Conservation (phyloP, 106 monocot genomes). For the Apostasia ramifera region DNA sequence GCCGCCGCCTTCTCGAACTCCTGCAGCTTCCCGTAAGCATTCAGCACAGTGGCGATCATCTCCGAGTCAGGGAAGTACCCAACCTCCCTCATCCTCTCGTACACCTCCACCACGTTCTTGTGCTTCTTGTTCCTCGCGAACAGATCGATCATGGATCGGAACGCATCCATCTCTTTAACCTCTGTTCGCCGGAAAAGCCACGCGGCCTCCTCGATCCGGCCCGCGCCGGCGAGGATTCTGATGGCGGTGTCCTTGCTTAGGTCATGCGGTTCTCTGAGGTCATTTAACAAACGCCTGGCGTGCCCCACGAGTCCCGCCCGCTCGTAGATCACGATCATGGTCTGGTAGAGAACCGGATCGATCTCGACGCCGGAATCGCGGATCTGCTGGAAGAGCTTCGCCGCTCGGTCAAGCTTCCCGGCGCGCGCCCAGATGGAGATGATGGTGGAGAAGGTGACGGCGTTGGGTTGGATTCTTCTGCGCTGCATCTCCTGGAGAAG, state of each 20-base stretch:
- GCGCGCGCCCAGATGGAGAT: slow-evolving; percentile 88
- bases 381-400: slow-evolving; percentile 78
- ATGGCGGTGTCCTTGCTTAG: slow-evolving; percentile 44
- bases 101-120: slow-evolving; percentile 70
- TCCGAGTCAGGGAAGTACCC: slow-evolving; percentile 74
- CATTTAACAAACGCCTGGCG: slow-evolving; percentile 73
- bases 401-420: slow-evolving; percentile 79
- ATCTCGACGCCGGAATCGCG: slow-evolving; percentile 46
- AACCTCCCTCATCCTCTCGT: slow-evolving; percentile 62
- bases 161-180: slow-evolving; percentile 57
- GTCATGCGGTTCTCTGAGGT: slow-evolving; percentile 46
- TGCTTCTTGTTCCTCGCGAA: slow-evolving; percentile 59
- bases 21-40: slow-evolving; percentile 88
- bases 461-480: slow-evolving; percentile 58
- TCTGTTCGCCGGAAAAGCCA: slow-evolving; percentile 65
- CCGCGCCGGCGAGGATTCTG: slow-evolving; percentile 62
- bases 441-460: slow-evolving; percentile 83
- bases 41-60: slow-evolving; percentile 52
- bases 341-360: slow-evolving; percentile 81
- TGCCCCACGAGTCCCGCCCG: slow-evolving; percentile 69
- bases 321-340: slow-evolving; percentile 83
- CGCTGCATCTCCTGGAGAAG: slow-evolving; percentile 73
- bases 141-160: slow-evolving; percentile 68
- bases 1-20: slow-evolving; percentile 54
- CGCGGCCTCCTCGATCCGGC: slow-evolving; percentile 75